A percentile compares a stretch with the other conserved stretches of the same genome.
Evolutionary conservation across 495 filamentous ascomycete genomes (phyloP).

Genomic region (Jackrogersella minutella): DNA sequence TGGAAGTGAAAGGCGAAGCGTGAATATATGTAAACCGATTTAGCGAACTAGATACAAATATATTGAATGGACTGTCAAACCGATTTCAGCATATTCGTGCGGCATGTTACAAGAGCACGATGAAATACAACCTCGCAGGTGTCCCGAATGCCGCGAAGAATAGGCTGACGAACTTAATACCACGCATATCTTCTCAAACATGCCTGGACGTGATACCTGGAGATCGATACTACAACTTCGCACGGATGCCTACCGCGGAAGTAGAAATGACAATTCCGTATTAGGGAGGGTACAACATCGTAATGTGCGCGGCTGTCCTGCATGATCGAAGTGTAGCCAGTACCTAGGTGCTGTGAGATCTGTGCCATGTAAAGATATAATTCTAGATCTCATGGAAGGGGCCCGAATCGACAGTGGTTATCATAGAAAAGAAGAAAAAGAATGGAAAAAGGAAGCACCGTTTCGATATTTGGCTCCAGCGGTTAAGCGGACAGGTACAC

Average conservation of each 20-base stretch:
- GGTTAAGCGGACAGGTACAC: background rate
- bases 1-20: conserved; percentile 33
- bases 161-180: too few relatives aligned
- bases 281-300: background rate
- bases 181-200: background rate
- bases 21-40: background rate
- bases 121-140: background rate
- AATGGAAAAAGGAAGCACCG: too few relatives aligned
- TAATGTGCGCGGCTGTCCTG: background rate
- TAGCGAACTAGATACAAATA: background rate
- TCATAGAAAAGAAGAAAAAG: too few relatives aligned
- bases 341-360: background rate
- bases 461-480: background rate
- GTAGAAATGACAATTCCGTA: background rate
- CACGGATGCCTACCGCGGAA: background rate
- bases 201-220: background rate
- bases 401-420: too few relatives aligned
- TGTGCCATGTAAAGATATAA: background rate
- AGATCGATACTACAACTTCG: background rate
- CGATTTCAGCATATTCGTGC: background rate
- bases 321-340: conserved; percentile 1
- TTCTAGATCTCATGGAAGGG: conserved; percentile 1
- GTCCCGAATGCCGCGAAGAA: too few relatives aligned
- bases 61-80: background rate
- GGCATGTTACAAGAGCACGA: background rate